Conservation (phyloP, 2,329 filamentous ascomycete genomes). For the Alternaria rosae region DNA sequence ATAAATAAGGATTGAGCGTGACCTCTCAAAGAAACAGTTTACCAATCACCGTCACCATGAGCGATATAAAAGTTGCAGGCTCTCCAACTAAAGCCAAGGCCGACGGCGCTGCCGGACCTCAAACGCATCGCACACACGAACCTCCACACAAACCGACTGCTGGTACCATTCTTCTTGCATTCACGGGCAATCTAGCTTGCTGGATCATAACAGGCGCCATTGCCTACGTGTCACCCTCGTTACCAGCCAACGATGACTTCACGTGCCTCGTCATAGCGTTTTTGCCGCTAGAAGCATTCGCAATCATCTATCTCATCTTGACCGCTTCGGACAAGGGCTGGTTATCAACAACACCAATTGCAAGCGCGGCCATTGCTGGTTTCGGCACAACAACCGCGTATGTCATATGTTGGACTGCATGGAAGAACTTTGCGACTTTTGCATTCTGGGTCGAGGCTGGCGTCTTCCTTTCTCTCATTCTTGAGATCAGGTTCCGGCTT, state of each 20-base stretch:
- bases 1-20: not conserved
- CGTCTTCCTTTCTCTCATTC: not conserved
- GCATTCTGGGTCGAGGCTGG: not conserved
- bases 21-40: not conserved
- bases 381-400: not conserved
- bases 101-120: not conserved
- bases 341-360: not conserved
- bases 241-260: not conserved
- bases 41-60: not conserved
- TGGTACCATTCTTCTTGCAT: not conserved
- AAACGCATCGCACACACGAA: not conserved
- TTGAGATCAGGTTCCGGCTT: not conserved
- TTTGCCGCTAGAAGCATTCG: not conserved
- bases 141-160: not conserved
- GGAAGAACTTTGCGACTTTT: not conserved
- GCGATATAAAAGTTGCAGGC: not conserved
- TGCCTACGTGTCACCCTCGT: not conserved
- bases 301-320: not conserved
- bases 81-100: not conserved
- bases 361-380: not conserved
- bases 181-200: not conserved
- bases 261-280: not conserved
- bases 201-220: not conserved
- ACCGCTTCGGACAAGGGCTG: not conserved
- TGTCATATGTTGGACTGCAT: not conserved